These are phyloP conservation scores for Cardiospermum halicacabum DNA, from an alignment of 345 rosid genomes.

Conservation along the genomic window DNA sequence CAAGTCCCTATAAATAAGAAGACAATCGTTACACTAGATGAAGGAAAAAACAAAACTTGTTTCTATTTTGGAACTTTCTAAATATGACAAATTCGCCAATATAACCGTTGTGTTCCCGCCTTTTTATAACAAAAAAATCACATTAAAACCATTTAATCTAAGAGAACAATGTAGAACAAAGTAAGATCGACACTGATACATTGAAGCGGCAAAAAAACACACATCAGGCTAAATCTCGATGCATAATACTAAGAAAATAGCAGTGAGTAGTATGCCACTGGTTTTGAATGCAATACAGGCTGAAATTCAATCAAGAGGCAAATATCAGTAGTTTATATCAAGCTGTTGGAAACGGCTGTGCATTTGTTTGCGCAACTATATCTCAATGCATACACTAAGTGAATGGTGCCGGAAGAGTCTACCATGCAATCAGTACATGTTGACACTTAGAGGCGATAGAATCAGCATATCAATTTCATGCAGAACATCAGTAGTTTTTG, in stretches of 20 bases:
- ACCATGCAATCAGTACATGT: too few relatives aligned
- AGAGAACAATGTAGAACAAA: not conserved
- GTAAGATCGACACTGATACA: not conserved
- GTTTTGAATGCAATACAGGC: too few relatives aligned
- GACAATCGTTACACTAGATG: not conserved
- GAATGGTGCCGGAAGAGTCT: too few relatives aligned
- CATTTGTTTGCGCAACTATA: too few relatives aligned
- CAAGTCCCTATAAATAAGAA: slow-evolving; percentile 40
- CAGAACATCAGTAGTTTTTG: too few relatives aligned
- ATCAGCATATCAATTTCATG: too few relatives aligned
- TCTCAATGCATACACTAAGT: too few relatives aligned
- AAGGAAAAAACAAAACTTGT: not conserved
- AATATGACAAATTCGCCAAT: too few relatives aligned
- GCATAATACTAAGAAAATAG: too few relatives aligned
- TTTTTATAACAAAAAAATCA: not conserved
- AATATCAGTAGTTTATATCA: not conserved
- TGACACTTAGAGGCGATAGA: too few relatives aligned
- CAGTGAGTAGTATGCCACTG: too few relatives aligned
- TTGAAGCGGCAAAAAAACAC: not conserved
- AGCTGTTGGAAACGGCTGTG: not conserved
- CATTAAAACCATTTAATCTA: not conserved
- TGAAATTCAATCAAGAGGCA: not conserved
- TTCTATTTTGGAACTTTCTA: not conserved
- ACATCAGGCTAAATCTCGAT: too few relatives aligned
- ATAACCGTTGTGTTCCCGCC: not conserved